Conservation (phyloP, 2,329 filamentous ascomycete genomes). For the Fusarium sororula region DNA sequence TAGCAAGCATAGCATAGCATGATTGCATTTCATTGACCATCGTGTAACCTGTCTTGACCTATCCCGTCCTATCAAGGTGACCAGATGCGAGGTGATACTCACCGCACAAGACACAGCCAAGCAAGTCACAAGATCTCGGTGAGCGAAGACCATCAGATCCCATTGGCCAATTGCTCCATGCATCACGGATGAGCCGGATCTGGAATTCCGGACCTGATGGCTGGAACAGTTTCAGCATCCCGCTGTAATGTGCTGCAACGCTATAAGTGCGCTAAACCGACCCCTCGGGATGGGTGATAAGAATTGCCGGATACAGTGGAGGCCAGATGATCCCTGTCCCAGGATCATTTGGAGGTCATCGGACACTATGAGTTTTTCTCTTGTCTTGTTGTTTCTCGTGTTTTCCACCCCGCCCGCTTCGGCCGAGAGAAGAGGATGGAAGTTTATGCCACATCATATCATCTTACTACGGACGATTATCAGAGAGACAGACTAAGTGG, state of each 20-base stretch:
- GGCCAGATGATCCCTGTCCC: conserved; percentile 13
- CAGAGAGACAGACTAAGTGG: neutral
- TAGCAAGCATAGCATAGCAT: conserved; percentile 1
- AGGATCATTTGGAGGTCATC: conserved; percentile 38
- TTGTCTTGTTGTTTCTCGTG: conserved; percentile 4
- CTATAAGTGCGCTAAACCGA: conserved; percentile 29
- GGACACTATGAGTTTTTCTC: conserved; percentile 30
- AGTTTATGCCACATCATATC: conserved; percentile 38
- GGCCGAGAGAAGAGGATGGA: conserved; percentile 12
- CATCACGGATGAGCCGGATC: conserved; percentile 39
- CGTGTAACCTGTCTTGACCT: neutral
- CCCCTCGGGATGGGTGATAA: conserved; percentile 22
- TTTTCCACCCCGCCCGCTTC: conserved; percentile 31
- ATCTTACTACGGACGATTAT: conserved; percentile 15
- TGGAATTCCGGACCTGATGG: conserved; percentile 42
- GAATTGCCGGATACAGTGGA: conserved; percentile 8
- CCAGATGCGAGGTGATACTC: neutral
- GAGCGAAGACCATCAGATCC: conserved; percentile 10
- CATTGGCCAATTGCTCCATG: conserved; percentile 37
- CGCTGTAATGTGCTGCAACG: conserved; percentile 1
- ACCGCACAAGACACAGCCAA: conserved; percentile 21
- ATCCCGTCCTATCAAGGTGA: neutral
- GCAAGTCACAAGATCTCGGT: conserved; percentile 28
- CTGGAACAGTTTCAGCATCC: conserved; percentile 36
- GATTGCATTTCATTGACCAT: neutral